phyloP scores from a whole-genome alignment of 768 basidiomycete species.

The Podaxis carcinomalis region DNA sequence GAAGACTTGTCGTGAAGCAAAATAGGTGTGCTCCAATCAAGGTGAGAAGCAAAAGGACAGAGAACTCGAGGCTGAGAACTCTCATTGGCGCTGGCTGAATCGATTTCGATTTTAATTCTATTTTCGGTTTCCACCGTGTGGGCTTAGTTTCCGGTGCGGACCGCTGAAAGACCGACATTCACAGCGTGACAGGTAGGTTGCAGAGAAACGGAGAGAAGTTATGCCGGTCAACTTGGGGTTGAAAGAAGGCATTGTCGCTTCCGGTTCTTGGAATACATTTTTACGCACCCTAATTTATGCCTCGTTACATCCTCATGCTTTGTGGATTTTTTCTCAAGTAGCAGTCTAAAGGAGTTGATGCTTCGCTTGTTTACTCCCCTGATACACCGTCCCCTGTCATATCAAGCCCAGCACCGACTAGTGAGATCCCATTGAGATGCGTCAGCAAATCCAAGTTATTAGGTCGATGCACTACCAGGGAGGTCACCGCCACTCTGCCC shows the following conservation, averaged over 20 bases:
- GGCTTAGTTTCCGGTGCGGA: background rate
- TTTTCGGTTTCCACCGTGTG: background rate
- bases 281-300: no score
- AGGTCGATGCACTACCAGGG: background rate
- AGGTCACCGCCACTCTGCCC: conserved; percentile 8
- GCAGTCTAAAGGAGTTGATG: no score
- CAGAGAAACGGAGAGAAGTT: background rate
- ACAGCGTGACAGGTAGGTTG: background rate
- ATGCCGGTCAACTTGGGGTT: background rate
- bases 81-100: background rate
- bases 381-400: no score
- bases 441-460: background rate
- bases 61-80: background rate
- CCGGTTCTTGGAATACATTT: background rate
- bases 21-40: background rate
- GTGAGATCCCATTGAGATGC: background rate
- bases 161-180: background rate
- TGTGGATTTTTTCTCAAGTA: no score
- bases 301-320: no score
- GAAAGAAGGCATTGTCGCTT: background rate
- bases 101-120: background rate
- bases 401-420: no score
- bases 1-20: background rate
- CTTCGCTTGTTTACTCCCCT: no score
- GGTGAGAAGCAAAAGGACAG: background rate